Conservation (phyloP, 495 filamentous ascomycete genomes). For the Aspergillus homomorphus region DNA sequence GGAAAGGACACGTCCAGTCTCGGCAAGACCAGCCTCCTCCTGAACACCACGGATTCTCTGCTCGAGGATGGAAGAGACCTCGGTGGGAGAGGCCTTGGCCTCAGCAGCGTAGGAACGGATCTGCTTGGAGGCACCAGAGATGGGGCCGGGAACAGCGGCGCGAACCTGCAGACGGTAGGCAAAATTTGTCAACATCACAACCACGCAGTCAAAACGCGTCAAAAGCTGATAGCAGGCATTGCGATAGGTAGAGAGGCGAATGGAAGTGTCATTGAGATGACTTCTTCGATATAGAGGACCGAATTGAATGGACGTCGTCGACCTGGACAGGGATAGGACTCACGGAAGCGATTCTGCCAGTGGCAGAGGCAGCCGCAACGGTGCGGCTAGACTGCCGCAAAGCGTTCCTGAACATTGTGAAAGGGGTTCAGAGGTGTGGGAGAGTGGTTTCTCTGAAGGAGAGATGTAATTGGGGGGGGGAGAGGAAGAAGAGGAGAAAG, state of each 20-base stretch:
- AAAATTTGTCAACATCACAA: constrained; percentile 46
- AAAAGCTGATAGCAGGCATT: constrained; percentile 24
- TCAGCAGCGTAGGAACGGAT: constrained; percentile 87
- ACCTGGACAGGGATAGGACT: constrained; percentile 52
- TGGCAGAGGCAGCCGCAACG: constrained; percentile 87
- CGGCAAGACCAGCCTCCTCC: constrained; percentile 93
- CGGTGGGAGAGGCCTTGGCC: constrained; percentile 91
- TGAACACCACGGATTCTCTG: constrained; percentile 96
- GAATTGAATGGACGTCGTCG: constrained; percentile 22
- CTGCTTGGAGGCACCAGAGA: constrained; percentile 71
- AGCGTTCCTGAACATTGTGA: constrained; percentile 95
- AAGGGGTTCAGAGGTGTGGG: constrained; percentile 50
- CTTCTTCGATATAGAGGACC: constrained; percentile 37
- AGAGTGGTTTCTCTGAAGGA: constrained; percentile 49
- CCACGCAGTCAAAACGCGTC: constrained; percentile 30
- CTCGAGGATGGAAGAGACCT: constrained; percentile 98
- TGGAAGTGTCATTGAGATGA: constrained; percentile 39
- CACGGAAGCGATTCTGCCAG: constrained; percentile 88
- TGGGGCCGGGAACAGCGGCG: constrained; percentile 74
- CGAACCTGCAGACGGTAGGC: constrained; percentile 62
- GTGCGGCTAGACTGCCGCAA: constrained; percentile 91
- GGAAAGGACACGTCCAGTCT: constrained; percentile 98
- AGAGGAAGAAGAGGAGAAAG: constrained; percentile 45
- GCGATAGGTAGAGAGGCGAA: constrained; percentile 27
- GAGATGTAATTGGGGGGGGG: constrained; percentile 47